Evolutionary conservation across 192 early-diverging fungal genomes (phyloP).

Genomic region (Rhizophagus sp.): DNA sequence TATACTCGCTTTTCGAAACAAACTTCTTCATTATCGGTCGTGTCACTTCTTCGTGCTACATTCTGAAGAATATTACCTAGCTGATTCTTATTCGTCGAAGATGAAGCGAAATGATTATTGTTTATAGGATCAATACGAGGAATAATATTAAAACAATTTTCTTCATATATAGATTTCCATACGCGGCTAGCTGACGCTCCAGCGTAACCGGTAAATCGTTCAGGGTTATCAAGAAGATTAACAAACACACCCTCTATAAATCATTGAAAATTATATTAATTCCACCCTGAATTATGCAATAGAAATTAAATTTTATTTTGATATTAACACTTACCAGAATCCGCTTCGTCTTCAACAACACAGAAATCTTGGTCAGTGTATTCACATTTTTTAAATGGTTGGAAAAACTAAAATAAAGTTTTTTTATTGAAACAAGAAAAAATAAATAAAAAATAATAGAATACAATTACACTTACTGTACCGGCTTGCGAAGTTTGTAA

Average conservation of each 20-base stretch:
- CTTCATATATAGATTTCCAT: conserved; percentile 96
- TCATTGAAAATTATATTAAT: conserved; percentile 4
- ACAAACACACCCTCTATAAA: conserved; percentile 77
- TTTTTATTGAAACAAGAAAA: neutral
- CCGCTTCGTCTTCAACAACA: conserved; percentile 78
- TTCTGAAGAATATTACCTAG: conserved; percentile 26
- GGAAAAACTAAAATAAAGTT: conserved; percentile 46
- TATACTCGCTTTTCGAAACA: conserved; percentile 88
- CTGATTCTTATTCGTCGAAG: conserved; percentile 34
- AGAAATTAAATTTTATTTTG: neutral
- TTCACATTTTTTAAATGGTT: conserved; percentile 55
- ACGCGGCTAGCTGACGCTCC: conserved; percentile 85
- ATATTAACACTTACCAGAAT: conserved; percentile 35
- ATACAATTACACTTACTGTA: conserved; percentile 32
- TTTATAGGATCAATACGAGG: conserved; percentile 52
- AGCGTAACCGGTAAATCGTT: conserved; percentile 95
- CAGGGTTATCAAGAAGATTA: conserved; percentile 89
- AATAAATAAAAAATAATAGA: conserved; percentile 9
- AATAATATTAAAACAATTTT: conserved; percentile 92
- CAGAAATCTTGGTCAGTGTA: conserved; percentile 86
- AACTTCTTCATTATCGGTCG: conserved; percentile 45
- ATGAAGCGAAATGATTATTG: conserved; percentile 34
- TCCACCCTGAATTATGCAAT: neutral
- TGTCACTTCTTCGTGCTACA: neutral
- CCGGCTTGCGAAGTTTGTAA: conserved; percentile 65